Percentiles rank a stretch among this genome's conserved stretches.
phyloP scores from a whole-genome alignment of 1,284 basidiomycete genomes.

The Ustilago tritici region DNA sequence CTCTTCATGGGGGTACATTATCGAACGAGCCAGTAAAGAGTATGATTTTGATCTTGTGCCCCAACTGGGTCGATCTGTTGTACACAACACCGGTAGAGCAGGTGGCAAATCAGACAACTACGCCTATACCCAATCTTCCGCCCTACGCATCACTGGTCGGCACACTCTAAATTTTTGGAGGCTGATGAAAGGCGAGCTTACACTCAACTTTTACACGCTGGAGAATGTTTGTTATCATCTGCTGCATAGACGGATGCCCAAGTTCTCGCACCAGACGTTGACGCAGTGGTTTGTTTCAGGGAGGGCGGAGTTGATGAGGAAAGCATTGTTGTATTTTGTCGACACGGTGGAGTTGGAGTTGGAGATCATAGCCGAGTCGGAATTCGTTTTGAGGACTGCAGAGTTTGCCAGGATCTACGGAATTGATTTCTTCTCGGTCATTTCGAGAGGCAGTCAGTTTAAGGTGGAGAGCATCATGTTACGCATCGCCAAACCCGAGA shows the following conservation, averaged over 20 bases:
- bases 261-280: constrained; percentile 78
- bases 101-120: constrained; percentile 60
- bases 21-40: constrained; percentile 74
- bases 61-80: constrained; percentile 69
- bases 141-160: constrained; percentile 85
- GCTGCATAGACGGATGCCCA: constrained; percentile 74
- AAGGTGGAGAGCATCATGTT: constrained; percentile 99
- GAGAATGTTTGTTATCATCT: constrained; percentile 81
- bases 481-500: constrained; percentile 96
- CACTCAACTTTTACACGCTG: constrained; percentile 84
- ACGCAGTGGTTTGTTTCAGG: constrained; percentile 77
- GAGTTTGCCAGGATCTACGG: constrained; percentile 97
- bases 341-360: constrained; percentile 55
- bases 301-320: constrained; percentile 24
- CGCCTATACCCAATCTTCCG: constrained; percentile 83
- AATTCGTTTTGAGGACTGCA: constrained; percentile 65
- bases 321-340: constrained; percentile 56
- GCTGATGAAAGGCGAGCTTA: constrained; percentile 86
- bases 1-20: constrained; percentile 89
- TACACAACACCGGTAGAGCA: constrained; percentile 54
- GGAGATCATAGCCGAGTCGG: constrained; percentile 62
- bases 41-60: constrained; percentile 69
- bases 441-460: constrained; percentile 94
- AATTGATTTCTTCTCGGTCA: constrained; percentile 94
- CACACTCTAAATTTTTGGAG: constrained; percentile 94